A percentile compares a stretch with the other conserved stretches of the same genome.
phyloP scores from a whole-genome alignment of 176 grass and related monocot species.

The Hsuehochloa calcarea region DNA sequence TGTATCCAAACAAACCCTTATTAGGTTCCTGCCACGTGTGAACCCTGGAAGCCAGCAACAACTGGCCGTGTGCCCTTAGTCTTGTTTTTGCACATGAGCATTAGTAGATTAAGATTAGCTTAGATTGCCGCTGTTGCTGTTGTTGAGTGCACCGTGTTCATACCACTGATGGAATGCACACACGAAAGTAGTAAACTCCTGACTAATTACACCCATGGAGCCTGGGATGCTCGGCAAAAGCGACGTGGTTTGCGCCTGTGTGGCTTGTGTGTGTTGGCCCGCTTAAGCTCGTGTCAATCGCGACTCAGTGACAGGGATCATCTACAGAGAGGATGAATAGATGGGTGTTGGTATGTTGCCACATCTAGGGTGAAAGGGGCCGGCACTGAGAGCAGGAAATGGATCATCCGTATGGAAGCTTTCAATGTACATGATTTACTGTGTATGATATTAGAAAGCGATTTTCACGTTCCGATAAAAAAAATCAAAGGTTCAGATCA shows the following conservation, averaged over 20 bases:
- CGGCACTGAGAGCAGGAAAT: not conserved
- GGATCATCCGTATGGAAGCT: too few relatives aligned
- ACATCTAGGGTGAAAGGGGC: not conserved
- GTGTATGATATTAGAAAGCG: too few relatives aligned
- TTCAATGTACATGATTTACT: too few relatives aligned
- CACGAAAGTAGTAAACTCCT: not conserved
- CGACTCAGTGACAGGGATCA: not conserved
- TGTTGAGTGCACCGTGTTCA: not conserved
- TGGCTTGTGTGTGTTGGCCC: not conserved
- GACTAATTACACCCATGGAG: not conserved
- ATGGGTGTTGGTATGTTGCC: not conserved
- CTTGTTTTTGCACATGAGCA: not conserved
- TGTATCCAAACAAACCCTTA: too few relatives aligned
- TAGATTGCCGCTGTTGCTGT: not conserved
- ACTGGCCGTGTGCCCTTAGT: not conserved
- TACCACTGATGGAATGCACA: not conserved
- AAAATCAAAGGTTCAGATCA: too few relatives aligned
- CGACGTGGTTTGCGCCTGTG: not conserved
- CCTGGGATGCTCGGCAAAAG: not conserved
- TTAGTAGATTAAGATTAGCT: not conserved
- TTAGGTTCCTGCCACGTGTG: slow-evolving; percentile 32
- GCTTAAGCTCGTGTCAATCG: not conserved
- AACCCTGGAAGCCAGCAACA: not conserved
- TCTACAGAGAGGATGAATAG: not conserved
- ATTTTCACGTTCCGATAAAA: too few relatives aligned